Percentiles rank a stretch among this genome's conserved stretches.
Evolutionary conservation across 202 grass and related monocot genomes (phyloP).

Genomic region (Schoenoplectus triqueter): DNA sequence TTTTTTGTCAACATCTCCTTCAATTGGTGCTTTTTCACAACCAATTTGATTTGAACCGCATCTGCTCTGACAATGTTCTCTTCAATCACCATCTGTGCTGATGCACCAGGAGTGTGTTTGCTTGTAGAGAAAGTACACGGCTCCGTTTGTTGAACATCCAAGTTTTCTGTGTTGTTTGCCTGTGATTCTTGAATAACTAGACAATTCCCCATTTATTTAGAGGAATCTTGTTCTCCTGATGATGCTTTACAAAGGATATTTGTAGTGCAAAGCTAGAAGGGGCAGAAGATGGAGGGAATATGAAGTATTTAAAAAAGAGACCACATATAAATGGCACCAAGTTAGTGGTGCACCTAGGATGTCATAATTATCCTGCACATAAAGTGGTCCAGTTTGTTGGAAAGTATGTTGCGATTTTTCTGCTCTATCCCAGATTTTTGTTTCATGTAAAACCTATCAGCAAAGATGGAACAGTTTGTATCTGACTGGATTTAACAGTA

Average conservation of each 20-base stretch:
- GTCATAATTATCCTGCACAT: slow-evolving; percentile 16
- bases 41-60: slow-evolving; percentile 41
- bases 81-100: not conserved
- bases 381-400: slow-evolving; percentile 31
- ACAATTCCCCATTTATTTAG: slow-evolving; percentile 52
- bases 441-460: not conserved
- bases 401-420: slow-evolving; percentile 24
- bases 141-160: slow-evolving; percentile 22
- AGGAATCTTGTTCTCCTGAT: not conserved
- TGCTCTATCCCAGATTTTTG: not conserved
- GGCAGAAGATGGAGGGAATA: slow-evolving; percentile 1
- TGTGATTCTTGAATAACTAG: slow-evolving; percentile 42
- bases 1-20: slow-evolving; percentile 44
- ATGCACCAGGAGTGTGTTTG: slow-evolving; percentile 5
- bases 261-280: slow-evolving; percentile 25
- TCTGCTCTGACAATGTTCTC: slow-evolving; percentile 35
- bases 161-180: slow-evolving; percentile 33
- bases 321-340: slow-evolving; percentile 6
- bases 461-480: not conserved
- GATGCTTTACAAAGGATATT: not conserved
- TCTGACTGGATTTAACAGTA: not conserved
- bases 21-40: slow-evolving; percentile 45
- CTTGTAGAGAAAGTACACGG: not conserved
- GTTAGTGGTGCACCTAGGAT: slow-evolving; percentile 34
- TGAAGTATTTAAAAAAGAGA: slow-evolving; percentile 16